Evolutionary conservation across 2,329 filamentous ascomycete species (phyloP).

Genomic region (Tolypocladium inflatum): DNA sequence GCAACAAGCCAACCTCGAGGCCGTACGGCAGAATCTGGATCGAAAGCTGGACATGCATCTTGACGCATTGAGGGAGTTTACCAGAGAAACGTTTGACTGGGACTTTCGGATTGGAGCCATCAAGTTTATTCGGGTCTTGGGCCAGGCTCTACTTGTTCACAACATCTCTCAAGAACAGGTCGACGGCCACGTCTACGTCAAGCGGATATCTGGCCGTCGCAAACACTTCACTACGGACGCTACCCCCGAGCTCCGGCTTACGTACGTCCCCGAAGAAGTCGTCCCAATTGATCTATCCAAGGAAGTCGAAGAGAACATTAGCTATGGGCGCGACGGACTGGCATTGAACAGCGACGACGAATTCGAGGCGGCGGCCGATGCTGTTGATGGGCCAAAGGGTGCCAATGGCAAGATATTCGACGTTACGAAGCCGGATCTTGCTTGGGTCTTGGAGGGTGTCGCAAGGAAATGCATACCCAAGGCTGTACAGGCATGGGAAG

Average conservation of each 20-base stretch:
- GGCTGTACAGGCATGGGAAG: constrained; percentile 17
- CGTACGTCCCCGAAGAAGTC: constrained; percentile 66
- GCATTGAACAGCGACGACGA: constrained; percentile 61
- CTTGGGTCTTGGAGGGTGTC: constrained; percentile 29
- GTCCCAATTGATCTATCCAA: constrained; percentile 67
- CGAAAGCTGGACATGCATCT: constrained; percentile 16
- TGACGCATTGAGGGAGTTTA: constrained; percentile 60
- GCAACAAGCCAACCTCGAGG: constrained; percentile 34
- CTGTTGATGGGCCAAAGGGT: constrained; percentile 9
- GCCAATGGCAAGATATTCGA: constrained; percentile 42
- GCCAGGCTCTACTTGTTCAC: constrained; percentile 63
- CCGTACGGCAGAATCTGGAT: constrained; percentile 15
- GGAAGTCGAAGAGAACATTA: constrained; percentile 55
- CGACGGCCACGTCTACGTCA: constrained; percentile 41
- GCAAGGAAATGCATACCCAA: constrained; percentile 14
- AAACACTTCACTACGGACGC: constrained; percentile 66
- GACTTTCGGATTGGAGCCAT: constrained; percentile 65
- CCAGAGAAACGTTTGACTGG: constrained; percentile 80
- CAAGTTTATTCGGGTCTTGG: constrained; percentile 74
- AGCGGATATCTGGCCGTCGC: constrained; percentile 57
- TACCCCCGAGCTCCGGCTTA: constrained; percentile 66
- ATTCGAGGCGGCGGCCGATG: constrained; percentile 31
- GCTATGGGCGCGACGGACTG: constrained; percentile 41
- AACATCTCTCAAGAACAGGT: constrained; percentile 29
- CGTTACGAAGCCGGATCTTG: constrained; percentile 49